These are phyloP conservation scores for Papiliotrema laurentii DNA, from an alignment of 1,284 basidiomycete genomes.

Conservation along the genomic window DNA sequence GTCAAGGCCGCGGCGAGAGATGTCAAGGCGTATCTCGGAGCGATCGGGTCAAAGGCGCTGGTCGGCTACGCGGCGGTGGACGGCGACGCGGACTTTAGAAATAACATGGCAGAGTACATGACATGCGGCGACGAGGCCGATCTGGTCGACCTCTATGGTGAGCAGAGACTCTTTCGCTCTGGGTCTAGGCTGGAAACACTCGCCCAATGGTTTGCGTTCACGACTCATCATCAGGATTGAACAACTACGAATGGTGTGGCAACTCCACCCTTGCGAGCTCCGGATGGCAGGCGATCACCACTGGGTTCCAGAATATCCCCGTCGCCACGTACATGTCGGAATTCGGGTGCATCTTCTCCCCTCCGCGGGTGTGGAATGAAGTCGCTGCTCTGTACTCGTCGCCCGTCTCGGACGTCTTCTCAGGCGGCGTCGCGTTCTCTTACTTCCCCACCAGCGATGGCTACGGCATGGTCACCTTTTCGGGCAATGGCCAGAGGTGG, in stretches of 20 bases:
- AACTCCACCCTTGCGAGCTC: conserved; percentile 57
- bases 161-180: conserved; percentile 62
- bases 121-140: conserved; percentile 69
- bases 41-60: conserved; percentile 63
- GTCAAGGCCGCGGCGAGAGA: conserved; percentile 90
- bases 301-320: conserved; percentile 56
- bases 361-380: conserved; percentile 75
- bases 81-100: conserved; percentile 62
- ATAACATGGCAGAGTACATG: conserved; percentile 70
- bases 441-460: conserved; percentile 69
- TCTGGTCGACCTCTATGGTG: conserved; percentile 77
- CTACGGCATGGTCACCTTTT: conserved; percentile 80
- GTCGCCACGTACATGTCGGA: conserved; percentile 86
- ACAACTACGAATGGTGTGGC: conserved; percentile 68
- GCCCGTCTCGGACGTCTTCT: conserved; percentile 73
- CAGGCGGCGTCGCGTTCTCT: conserved; percentile 77
- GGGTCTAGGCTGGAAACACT: too few relatives aligned
- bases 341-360: conserved; percentile 67
- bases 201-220: too few relatives aligned
- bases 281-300: conserved; percentile 49
- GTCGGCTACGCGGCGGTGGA: conserved; percentile 85
- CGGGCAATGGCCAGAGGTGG: conserved; percentile 41
- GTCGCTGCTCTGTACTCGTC: conserved; percentile 65
- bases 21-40: conserved; percentile 72
- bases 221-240: conserved; percentile 26